Evolutionary conservation across 1,284 basidiomycete species (phyloP).

Genomic region (Hortiboletus rubellus): DNA sequence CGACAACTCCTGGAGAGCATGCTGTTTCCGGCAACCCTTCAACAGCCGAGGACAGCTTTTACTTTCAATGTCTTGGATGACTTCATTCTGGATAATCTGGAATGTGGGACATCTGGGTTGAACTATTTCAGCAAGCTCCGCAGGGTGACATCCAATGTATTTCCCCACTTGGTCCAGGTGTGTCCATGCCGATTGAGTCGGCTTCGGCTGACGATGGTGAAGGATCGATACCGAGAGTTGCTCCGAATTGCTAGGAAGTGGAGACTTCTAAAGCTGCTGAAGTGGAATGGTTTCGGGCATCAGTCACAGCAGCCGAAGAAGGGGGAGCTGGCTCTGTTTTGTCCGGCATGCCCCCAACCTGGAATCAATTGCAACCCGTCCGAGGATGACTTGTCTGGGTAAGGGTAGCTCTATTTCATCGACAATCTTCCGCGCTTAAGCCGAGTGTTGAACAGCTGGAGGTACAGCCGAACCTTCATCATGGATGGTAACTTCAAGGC

Average conservation of each 20-base stretch:
- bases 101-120: constrained; percentile 30
- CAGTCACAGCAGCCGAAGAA: not conserved
- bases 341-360: constrained; percentile 17
- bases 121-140: constrained; percentile 28
- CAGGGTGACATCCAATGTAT: constrained; percentile 22
- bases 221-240: constrained; percentile 13
- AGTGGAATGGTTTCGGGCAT: constrained; percentile 2
- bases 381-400: not conserved
- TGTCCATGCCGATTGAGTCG: no score
- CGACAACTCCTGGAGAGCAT: not conserved
- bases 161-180: constrained; percentile 3
- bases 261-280: constrained; percentile 2
- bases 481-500: no score
- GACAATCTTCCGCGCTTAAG: no score
- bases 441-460: no score
- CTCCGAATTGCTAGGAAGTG: constrained; percentile 5
- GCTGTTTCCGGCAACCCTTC: not conserved
- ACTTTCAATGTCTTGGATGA: constrained; percentile 29
- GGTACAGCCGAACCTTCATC: no score
- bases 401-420: no score
- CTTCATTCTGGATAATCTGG: constrained; percentile 27
- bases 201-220: no score
- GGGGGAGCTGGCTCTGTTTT: constrained; percentile 15
- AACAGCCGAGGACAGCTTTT: constrained; percentile 27
- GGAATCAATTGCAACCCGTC: constrained; percentile 4